Conservation (phyloP, 2,329 filamentous ascomycete species). For the Rutstroemia sp. region DNA sequence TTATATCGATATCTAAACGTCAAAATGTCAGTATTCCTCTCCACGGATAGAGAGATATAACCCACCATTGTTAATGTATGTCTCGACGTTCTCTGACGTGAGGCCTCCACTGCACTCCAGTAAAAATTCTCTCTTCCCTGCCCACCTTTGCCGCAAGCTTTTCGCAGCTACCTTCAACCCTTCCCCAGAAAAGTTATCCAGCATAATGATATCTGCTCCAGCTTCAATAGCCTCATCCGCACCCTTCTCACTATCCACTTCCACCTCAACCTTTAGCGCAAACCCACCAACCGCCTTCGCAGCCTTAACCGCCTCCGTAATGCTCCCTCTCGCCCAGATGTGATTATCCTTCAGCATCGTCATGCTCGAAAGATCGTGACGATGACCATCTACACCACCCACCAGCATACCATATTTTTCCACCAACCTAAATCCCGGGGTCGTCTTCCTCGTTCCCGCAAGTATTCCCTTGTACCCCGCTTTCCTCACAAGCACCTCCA, state of each 20-base stretch:
- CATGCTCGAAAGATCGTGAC: constrained; percentile 89
- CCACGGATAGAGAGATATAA: constrained; percentile 9
- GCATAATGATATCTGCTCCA: constrained; percentile 92
- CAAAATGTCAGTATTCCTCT: constrained; percentile 1
- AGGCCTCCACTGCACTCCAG: constrained; percentile 91
- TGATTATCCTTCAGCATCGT: constrained; percentile 99
- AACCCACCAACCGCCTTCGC: constrained; percentile 84
- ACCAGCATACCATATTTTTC: constrained; percentile 98
- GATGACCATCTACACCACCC: constrained; percentile 84
- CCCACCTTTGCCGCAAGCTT: constrained; percentile 74
- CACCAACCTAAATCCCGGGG: constrained; percentile 86
- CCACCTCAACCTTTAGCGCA: constrained; percentile 89
- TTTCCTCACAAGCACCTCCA: constrained; percentile 48
- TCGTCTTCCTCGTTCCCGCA: constrained; percentile 96
- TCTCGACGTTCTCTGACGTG: constrained; percentile 73
- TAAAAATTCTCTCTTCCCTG: constrained; percentile 64
- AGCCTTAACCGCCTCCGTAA: constrained; percentile 75
- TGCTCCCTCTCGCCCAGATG: constrained; percentile 84
- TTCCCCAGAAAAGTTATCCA: constrained; percentile 86
- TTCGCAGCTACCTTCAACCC: constrained; percentile 68
- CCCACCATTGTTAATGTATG: constrained; percentile 69
- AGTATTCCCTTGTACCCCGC: constrained; percentile 75
- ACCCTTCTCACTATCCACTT: constrained; percentile 81
- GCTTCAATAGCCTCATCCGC: constrained; percentile 87
- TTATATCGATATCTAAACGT: constrained; percentile 74